Evolutionary conservation across 345 rosid species (phyloP), one percentile per base, ranked within the genome.

Genomic region (Lumnitzera littorea): DNA sequence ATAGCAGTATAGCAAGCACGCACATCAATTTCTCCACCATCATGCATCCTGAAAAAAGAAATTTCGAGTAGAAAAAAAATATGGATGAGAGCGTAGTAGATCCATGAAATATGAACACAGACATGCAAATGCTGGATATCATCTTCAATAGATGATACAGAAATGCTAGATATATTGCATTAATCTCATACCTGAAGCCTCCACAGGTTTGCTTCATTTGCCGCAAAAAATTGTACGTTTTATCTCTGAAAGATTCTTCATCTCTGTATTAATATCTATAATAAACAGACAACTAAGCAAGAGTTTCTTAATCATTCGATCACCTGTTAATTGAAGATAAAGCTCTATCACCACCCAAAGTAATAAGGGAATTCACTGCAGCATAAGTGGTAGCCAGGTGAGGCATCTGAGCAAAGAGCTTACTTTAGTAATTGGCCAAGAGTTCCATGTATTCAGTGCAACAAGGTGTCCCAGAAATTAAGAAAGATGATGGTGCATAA

Each of bases 381-480:
- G 97, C 99, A 80, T 90, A 94, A 48, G 85, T 94, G 67, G 99
- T 90, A 66, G 97, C 95, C 61, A 94, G 90, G 75, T 90, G 97
- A 67, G 99, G 97, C 90, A 94, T 74, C 99, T 94, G 82, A 62
- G 50, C 57, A 67, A 55, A 61, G 68, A 25, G 46, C 60, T 58
- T 20, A 16, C 12, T 53, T 17, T 20, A 53, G 24, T 53, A 20
- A 12, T 24, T 36, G 43, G 43, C 43, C 43, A 36, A 36, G 43
- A 36, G 43, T 36, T 27, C 43, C 7, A 9, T 36, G 43, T 7
- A 36, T 4, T 36, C 10, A 36, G 9, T 36, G 31, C 56, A 17
- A 46, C 46, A 50, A 50, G 27, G 11, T 12, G 20, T 11, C 8
- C 23, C 43, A 36, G 43, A 36, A 36, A 36, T 36, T 36, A 9